Evolutionary conservation across 768 basidiomycete species (phyloP).

Genomic region (Mycena vulgaris): DNA sequence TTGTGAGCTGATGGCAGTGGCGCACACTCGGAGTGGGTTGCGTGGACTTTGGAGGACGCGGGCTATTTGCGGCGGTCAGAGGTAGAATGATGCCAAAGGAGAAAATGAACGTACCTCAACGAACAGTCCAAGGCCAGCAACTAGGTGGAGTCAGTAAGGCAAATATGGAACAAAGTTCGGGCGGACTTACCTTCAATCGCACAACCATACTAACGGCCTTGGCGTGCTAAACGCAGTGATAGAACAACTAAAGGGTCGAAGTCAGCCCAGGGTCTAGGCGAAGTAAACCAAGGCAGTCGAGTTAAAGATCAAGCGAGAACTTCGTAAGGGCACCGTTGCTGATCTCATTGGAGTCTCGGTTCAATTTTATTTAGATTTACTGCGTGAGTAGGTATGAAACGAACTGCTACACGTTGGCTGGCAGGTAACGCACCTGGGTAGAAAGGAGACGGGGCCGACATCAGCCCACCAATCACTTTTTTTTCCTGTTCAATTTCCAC

Average conservation of each 20-base stretch:
- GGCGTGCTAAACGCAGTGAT: background rate
- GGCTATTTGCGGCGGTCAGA: no score
- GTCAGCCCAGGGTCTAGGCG: no score
- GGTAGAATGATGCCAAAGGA: slow-evolving; percentile 5
- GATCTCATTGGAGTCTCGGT: background rate
- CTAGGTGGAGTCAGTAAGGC: background rate
- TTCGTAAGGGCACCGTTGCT: no score
- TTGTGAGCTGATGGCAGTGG: background rate
- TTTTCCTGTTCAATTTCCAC: background rate
- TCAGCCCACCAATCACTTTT: no score
- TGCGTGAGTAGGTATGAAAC: slow-evolving; percentile 4
- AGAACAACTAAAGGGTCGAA: no score
- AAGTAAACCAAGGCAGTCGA: no score
- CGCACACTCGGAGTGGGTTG: background rate
- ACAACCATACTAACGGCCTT: background rate
- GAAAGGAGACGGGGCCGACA: no score
- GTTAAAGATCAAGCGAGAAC: no score
- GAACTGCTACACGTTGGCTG: background rate
- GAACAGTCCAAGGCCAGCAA: background rate
- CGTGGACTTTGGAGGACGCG: no score
- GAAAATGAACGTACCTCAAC: no score
- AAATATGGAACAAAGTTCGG: background rate
- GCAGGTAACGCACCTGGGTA: background rate
- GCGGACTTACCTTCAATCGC: background rate
- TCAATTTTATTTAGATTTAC: background rate